Percentiles rank a stretch among this genome's conserved stretches.
Conservation (phyloP, 495 filamentous ascomycete genomes). For the Penicillium paradoxum region DNA sequence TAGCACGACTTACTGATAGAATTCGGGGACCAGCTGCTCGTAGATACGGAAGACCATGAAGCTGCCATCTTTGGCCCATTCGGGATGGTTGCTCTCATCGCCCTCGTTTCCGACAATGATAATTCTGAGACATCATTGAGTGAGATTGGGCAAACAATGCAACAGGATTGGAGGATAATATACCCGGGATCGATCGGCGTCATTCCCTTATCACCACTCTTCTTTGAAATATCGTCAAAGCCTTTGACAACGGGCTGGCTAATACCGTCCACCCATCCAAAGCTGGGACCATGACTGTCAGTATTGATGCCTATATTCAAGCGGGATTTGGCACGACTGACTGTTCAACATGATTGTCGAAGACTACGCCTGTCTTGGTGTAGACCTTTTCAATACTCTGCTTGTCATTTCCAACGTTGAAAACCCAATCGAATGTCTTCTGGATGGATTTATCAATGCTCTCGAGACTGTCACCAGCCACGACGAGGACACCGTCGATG, state of each 20-base stretch:
- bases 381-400: background rate
- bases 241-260: background rate
- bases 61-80: slow-evolving; percentile 2
- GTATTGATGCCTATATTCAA: too few species aligned
- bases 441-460: background rate
- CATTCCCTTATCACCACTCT: background rate
- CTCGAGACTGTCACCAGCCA: background rate
- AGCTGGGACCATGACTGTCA: background rate
- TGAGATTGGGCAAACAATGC: too few species aligned
- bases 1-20: background rate
- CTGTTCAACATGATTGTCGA: background rate
- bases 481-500: background rate
- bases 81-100: background rate
- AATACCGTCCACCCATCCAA: slow-evolving; percentile 3
- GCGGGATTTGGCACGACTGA: too few species aligned
- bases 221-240: background rate
- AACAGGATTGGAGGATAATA: background rate
- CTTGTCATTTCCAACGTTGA: background rate
- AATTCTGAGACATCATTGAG: too few species aligned
- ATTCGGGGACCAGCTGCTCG: background rate
- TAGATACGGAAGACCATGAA: slow-evolving; percentile 5
- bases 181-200: slow-evolving; percentile 1
- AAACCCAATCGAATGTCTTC: too few species aligned
- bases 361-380: background rate
- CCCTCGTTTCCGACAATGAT: background rate